phyloP scores from a whole-genome alignment of 2,329 filamentous ascomycete species.

The Cladosporium velox region DNA sequence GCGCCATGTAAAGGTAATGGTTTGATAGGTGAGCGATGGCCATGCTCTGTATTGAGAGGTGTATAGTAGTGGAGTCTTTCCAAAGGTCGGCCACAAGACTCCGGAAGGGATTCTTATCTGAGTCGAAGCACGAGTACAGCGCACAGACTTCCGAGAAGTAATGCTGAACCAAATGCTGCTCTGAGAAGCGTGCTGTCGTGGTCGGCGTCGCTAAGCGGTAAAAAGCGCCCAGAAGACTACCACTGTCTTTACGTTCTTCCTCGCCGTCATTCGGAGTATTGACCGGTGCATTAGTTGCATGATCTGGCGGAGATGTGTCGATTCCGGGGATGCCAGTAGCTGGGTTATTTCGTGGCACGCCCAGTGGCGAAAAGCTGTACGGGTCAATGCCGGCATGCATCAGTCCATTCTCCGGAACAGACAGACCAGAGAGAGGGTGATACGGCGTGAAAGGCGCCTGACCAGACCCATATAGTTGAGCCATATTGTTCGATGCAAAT shows the following conservation, averaged over 20 bases:
- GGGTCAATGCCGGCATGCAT: slow-evolving; percentile 9
- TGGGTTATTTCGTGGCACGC: neutral
- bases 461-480: slow-evolving; percentile 1
- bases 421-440: neutral
- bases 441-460: slow-evolving; percentile 3
- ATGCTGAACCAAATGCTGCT: slow-evolving; percentile 57
- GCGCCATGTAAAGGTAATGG: slow-evolving; percentile 56
- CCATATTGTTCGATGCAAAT: slow-evolving; percentile 9
- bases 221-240: slow-evolving; percentile 27
- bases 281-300: neutral
- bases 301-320: neutral
- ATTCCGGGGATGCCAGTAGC: neutral
- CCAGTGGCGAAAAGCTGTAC: neutral
- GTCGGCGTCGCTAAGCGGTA: slow-evolving; percentile 30
- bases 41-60: slow-evolving; percentile 65
- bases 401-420: neutral
- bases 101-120: slow-evolving; percentile 62
- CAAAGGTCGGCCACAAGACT: slow-evolving; percentile 60
- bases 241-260: neutral
- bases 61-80: slow-evolving; percentile 60
- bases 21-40: slow-evolving; percentile 62
- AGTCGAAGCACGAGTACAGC: slow-evolving; percentile 66
- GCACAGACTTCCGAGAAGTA: slow-evolving; percentile 65
- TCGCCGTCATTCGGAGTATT: neutral
- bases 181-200: slow-evolving; percentile 37